phyloP scores from a whole-genome alignment of 1,139 yeast species.

The Insectozyma bohioensis region DNA sequence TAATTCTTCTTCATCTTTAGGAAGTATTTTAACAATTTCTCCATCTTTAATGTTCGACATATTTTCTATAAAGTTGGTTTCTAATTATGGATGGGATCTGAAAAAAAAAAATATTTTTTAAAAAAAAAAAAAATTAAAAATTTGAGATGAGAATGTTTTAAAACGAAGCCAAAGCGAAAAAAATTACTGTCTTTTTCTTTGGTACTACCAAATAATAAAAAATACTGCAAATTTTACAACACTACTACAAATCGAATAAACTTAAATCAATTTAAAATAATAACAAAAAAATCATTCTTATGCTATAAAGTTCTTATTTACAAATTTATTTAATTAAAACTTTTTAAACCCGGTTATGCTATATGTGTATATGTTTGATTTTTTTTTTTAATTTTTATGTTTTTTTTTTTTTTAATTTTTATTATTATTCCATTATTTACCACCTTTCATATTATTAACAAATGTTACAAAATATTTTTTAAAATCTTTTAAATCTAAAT shows the following conservation, averaged over 20 bases:
- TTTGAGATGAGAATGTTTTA: slow-evolving; percentile 7
- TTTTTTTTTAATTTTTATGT: slow-evolving; percentile 1
- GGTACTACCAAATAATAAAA: slow-evolving; percentile 1
- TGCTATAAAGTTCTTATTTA: background rate
- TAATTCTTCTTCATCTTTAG: slow-evolving; percentile 82
- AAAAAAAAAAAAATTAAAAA: slow-evolving; percentile 7
- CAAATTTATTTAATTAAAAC: too few species aligned
- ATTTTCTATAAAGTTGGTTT: slow-evolving; percentile 2
- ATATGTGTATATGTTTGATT: too few species aligned
- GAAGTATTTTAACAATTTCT: slow-evolving; percentile 45
- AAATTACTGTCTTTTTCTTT: background rate
- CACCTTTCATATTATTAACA: slow-evolving; percentile 44
- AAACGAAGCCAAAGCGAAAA: too few species aligned
- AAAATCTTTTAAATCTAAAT: slow-evolving; percentile 56
- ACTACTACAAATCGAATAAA: background rate
- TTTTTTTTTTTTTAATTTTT: background rate
- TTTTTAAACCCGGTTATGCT: too few species aligned
- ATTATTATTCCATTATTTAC: slow-evolving; percentile 3
- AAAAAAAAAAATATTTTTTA: background rate
- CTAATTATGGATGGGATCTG: slow-evolving; percentile 1
- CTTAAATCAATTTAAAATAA: background rate
- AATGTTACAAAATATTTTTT: slow-evolving; percentile 65
- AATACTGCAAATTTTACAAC: too few species aligned
- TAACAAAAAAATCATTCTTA: background rate
- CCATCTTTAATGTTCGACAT: slow-evolving; percentile 27